Evolutionary conservation across 768 basidiomycete species (phyloP).

Genomic region (Tulasnella sp.): DNA sequence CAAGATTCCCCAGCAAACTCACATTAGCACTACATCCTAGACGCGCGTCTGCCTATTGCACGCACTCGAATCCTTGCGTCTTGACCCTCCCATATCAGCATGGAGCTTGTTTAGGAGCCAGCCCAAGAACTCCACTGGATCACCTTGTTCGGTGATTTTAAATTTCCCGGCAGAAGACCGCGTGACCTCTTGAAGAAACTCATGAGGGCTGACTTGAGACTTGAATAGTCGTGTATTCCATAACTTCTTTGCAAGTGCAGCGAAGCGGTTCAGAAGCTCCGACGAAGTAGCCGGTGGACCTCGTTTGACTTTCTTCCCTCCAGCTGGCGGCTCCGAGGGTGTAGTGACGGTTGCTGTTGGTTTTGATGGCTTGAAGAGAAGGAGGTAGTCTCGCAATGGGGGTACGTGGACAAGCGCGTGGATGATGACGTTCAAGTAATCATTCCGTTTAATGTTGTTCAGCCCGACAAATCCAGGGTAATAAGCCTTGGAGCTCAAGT

Average conservation of each 20-base stretch:
- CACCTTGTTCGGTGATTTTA: conserved; percentile 89
- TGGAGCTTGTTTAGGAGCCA: conserved; percentile 95
- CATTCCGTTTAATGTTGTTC: conserved; percentile 96
- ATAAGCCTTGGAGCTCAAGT: conserved; percentile 76
- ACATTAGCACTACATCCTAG: neutral
- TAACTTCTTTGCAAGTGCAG: conserved; percentile 81
- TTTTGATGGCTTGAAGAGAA: conserved; percentile 50
- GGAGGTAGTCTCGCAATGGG: conserved; percentile 81
- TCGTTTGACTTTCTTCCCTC: neutral
- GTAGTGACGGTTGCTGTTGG: conserved; percentile 61
- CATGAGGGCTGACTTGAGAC: conserved; percentile 97
- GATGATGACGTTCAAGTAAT: conserved; percentile 96
- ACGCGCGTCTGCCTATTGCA: conserved; percentile 30
- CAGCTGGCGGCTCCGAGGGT: neutral
- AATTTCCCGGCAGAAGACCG: conserved; percentile 86
- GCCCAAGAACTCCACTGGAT: conserved; percentile 91
- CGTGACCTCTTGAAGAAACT: conserved; percentile 95
- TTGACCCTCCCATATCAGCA: conserved; percentile 90
- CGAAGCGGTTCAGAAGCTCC: conserved; percentile 85
- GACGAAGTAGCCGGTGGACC: conserved; percentile 37
- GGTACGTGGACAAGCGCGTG: conserved; percentile 88
- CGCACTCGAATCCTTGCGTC: conserved; percentile 84
- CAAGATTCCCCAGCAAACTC: conserved; percentile 32
- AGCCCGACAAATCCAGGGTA: conserved; percentile 91
- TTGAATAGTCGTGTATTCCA: conserved; percentile 98